Base-by-base conservation (phyloP, 2,329 filamentous ascomycete species). In the Cytospora piceae region DNA sequence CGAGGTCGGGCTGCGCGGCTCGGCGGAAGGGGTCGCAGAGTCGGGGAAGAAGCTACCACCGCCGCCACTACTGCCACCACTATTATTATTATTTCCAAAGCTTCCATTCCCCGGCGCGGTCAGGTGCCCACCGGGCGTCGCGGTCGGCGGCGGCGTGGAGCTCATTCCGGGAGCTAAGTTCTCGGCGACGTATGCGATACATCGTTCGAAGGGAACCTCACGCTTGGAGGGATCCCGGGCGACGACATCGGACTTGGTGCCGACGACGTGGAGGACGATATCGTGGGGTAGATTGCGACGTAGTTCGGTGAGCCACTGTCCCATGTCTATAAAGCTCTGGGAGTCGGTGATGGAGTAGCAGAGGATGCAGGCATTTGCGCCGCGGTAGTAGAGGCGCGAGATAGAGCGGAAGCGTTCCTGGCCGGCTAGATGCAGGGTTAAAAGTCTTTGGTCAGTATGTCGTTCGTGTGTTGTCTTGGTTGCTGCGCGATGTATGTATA, bases 401-500 rank as follows among this genome's bases (percentile, higher is more conserved):
- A 99, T 98, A 68, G 91, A 94, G 72, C 94, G 88, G 77, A 98
- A 99, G 64, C 94, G 88, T 81, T 99, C 94, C 75, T 99, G 94
- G 68, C 94, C 94, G 65, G 94, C 88, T 82, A 52, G 59, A 31
- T 53, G 75, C 64, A 29, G 20, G n/a, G 24, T 27, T 5, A 29
- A 24, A 17, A 59, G 58, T 46, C 3, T 14, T 39, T 52, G 32
- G 56, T 65, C 31, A 62, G 56, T 15, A 59, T 49, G 46, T 14
- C 3, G 46, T 49, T 24, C n/a, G 22, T 14, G 6, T 24, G 39
- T 20, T 27, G 20, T 31, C 56, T 20, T 27, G n/a, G 6, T 42
- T 4, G 22, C 9, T 39, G 34, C 14, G 34, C 12, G 39, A 42
- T 12, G 22, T 9, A 46, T 15, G 39, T 12, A 58, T 17, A 14